Base-by-base conservation (phyloP, 345 rosid species). In the Brassica rapa region DNA sequence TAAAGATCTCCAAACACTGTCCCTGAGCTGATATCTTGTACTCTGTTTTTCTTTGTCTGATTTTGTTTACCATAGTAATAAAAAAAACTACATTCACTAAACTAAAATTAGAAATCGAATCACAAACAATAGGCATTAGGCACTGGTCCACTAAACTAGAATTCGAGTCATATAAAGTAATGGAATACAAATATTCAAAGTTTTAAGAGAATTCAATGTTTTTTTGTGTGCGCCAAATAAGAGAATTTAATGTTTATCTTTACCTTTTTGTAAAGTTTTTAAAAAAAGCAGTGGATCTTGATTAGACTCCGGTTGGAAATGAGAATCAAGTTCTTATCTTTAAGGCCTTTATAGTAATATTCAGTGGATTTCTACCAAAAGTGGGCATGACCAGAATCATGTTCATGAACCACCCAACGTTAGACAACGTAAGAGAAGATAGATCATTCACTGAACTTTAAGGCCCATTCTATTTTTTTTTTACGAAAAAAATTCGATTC, bases 371-470 rank as follows among this genome's bases (percentile, higher is more conserved):
- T 78, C 68, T 66, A 15, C 51, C 51, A 72, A 72, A 65, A 66
- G 77, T 78, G 77, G 82, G 73, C 69, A 60, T 59, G 41, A 24
- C 9, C 68, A 66, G 82, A 72, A 78, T 66, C 73, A 32, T 66
- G 68, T 77, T 70, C 80, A 77, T 32, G n/a, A 69, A 60, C 62
- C 80, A 76, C 62, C 73, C 62, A 68, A 41, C 73, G 21, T 53
- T 74, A 4, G 35, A 51, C 46, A 51, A 21, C 71, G 57, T 33
- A 74, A 15, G 32, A 11, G 62, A 19, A 59, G 79, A 41, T 30
- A 27, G 46, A 76, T 60, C 11, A 33, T 46, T 68, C 57, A 32
- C 55, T 51, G 9, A 30, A 15, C 24, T 70, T 53, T 51, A 69
- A 69, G 56, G 64, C 75, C 80, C 80, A 70, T 53, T 62, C 12